Evolutionary conservation across 2,329 filamentous ascomycete genomes (phyloP).

Genomic region (Colletotrichum spaethianum): DNA sequence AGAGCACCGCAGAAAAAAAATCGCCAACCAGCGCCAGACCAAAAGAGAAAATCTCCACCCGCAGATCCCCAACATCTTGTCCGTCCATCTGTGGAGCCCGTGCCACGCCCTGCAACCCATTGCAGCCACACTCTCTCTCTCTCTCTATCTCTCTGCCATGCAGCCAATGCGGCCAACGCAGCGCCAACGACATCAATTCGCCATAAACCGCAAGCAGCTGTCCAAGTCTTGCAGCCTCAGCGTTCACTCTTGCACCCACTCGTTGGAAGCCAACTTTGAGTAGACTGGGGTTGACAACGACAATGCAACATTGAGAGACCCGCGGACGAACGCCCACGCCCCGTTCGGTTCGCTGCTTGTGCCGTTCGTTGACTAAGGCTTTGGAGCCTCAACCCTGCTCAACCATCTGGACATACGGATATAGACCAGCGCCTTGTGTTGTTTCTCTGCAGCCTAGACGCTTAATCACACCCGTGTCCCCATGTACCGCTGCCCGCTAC

Average conservation of each 20-base stretch:
- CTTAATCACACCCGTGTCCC: not conserved
- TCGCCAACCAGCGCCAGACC: constrained; percentile 29
- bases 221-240: not conserved
- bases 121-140: not conserved
- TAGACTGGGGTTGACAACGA: not conserved
- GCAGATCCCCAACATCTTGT: constrained; percentile 62
- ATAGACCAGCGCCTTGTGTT: constrained; percentile 2
- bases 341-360: constrained; percentile 2
- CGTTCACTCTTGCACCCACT: not conserved
- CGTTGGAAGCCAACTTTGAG: not conserved
- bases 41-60: constrained; percentile 46
- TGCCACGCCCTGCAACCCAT: not conserved
- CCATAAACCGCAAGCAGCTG: not conserved
- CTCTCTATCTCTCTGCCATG: not conserved
- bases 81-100: constrained; percentile 46
- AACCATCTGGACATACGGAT: not conserved
- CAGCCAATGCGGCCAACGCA: not conserved
- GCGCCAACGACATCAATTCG: constrained; percentile 18
- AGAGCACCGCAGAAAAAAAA: constrained; percentile 32
- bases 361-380: constrained; percentile 6
- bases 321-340: constrained; percentile 7
- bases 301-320: not conserved
- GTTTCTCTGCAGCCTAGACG: constrained; percentile 18
- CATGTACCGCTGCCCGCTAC: constrained; percentile 13
- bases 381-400: constrained; percentile 18